Conservation (phyloP, 176 grass and related monocot species). For the Leersia perrieri region DNA sequence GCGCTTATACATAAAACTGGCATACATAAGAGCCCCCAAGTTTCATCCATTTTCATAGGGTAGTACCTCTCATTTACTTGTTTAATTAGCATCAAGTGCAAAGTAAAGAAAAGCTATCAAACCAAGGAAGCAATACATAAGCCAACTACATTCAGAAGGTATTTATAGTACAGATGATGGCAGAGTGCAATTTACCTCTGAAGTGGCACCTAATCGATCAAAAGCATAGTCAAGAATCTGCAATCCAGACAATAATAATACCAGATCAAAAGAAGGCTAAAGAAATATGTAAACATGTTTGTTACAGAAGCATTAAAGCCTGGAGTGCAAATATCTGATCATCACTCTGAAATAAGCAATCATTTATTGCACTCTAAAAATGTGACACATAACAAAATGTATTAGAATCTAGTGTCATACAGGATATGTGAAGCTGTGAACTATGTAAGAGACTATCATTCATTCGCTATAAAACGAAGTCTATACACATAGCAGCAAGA, state of each 20-base stretch:
- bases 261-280: not conserved
- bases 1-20: not conserved
- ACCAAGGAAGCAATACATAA: not conserved
- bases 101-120: conserved; percentile 27
- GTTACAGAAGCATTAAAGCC: not conserved
- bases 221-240: conserved; percentile 94
- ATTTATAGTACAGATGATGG: conserved; percentile 1
- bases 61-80: not conserved
- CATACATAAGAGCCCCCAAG: conserved; percentile 7
- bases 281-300: not conserved
- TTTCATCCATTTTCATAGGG: not conserved
- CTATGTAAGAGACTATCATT: not conserved
- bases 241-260: conserved; percentile 35
- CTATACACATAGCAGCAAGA: not conserved
- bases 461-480: not conserved
- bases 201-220: conserved; percentile 86
- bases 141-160: not conserved
- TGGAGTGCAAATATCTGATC: conserved; percentile 19
- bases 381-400: not conserved
- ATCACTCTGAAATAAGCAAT: conserved; percentile 5
- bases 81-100: conserved; percentile 14
- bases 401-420: not conserved
- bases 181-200: conserved; percentile 50
- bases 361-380: not conserved
- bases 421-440: not conserved